Evolutionary conservation across 371 early-diverging fungal genomes (phyloP).

Genomic region (Mucor indicus): DNA sequence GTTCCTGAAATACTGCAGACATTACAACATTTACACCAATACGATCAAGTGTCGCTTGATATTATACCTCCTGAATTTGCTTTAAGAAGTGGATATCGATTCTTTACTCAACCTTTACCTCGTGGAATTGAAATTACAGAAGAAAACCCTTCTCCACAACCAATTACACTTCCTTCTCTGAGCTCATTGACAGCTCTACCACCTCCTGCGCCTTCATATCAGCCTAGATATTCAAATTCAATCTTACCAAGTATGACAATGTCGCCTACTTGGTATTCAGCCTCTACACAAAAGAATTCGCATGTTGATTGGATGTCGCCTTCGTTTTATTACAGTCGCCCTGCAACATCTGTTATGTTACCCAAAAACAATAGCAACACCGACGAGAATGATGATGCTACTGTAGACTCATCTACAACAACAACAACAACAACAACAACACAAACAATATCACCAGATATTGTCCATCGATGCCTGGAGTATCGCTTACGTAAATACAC

Average conservation of each 20-base stretch:
- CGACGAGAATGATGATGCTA: not conserved
- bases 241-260: conserved; percentile 38
- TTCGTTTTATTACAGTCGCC: conserved; percentile 42
- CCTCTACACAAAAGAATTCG: conserved; percentile 39
- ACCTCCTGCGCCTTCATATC: conserved; percentile 33
- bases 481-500: conserved; percentile 37
- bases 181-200: conserved; percentile 9
- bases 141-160: conserved; percentile 14
- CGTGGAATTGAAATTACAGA: conserved; percentile 8
- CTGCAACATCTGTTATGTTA: conserved; percentile 30
- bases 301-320: conserved; percentile 46
- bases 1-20: conserved; percentile 36
- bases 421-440: not conserved
- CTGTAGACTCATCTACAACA: not conserved
- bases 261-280: conserved; percentile 45
- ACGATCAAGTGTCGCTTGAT: conserved; percentile 26
- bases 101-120: conserved; percentile 10
- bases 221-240: conserved; percentile 34
- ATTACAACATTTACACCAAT: conserved; percentile 30
- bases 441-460: conserved; percentile 22
- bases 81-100: conserved; percentile 28
- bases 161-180: conserved; percentile 1
- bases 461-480: conserved; percentile 35
- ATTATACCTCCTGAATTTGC: conserved; percentile 47
- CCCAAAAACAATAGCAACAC: conserved; percentile 9